Conservation (phyloP, 441 rosid genomes). For the Erodium chrysanthum region DNA sequence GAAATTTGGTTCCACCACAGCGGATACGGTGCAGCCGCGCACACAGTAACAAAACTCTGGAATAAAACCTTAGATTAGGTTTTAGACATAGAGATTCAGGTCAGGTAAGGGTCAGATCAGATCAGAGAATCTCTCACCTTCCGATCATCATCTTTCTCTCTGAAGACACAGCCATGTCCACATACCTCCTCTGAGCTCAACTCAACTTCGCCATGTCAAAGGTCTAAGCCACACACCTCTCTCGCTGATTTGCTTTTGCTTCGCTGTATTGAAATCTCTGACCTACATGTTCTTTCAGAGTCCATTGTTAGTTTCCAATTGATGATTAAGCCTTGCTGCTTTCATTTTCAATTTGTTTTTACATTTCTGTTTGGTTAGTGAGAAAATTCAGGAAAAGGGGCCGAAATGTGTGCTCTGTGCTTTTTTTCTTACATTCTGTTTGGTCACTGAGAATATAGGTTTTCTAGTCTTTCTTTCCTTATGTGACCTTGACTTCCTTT, state of each 20-base stretch:
- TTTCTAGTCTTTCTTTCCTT: neutral
- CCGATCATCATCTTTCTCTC: neutral
- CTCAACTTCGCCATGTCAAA: neutral
- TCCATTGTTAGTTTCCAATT: neutral
- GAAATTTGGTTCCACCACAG: too few relatives aligned
- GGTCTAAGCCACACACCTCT: neutral
- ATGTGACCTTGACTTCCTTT: neutral
- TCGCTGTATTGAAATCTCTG: neutral
- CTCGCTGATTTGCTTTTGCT: neutral
- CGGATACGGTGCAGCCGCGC: neutral
- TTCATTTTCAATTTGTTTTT: neutral
- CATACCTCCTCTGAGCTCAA: neutral
- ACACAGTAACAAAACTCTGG: neutral
- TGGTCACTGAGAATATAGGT: neutral
- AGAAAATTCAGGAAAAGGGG: slow-evolving; percentile 1
- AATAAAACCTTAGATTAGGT: neutral
- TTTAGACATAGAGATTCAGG: neutral
- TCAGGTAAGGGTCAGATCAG: too few relatives aligned
- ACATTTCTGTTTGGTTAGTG: neutral
- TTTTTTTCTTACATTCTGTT: neutral
- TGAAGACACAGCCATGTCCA: neutral
- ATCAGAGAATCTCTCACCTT: neutral
- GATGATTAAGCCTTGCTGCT: neutral
- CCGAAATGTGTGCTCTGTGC: neutral
- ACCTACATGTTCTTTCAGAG: neutral